Evolutionary conservation across 306 rosid species (phyloP).

Genomic region (Corylus americana): DNA sequence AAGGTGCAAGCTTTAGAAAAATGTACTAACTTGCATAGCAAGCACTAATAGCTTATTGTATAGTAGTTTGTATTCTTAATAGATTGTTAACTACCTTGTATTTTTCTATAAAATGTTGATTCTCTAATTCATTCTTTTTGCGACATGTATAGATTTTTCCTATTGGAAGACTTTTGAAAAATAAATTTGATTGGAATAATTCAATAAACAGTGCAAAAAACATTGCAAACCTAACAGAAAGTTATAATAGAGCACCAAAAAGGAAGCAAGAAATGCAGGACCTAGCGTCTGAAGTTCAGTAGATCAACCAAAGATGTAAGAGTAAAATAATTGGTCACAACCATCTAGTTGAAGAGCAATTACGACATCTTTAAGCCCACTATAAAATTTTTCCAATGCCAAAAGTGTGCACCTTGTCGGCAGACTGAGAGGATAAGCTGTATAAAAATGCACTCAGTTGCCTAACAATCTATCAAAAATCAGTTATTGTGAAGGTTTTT

Average conservation of each 20-base stretch:
- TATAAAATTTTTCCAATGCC: background rate
- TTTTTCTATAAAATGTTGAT: background rate
- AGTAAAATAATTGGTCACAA: background rate
- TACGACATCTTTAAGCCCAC: background rate
- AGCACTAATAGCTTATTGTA: background rate
- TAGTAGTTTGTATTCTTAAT: background rate
- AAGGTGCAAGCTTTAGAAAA: background rate
- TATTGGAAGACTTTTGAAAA: too few species aligned
- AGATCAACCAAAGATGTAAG: background rate
- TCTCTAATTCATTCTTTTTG: background rate
- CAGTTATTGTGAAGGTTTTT: background rate
- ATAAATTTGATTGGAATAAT: too few species aligned
- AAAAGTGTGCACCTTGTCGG: background rate
- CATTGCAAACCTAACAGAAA: too few species aligned
- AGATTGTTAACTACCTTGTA: background rate
- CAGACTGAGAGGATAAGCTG: background rate
- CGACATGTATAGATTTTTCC: too few species aligned
- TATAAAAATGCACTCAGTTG: background rate
- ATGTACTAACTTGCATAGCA: background rate
- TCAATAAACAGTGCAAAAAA: background rate
- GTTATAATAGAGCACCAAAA: background rate
- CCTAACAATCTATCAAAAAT: background rate
- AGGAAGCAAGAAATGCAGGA: background rate
- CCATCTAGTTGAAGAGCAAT: background rate
- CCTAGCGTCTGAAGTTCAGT: background rate